These are phyloP conservation scores for Neurospora sp. DNA, from an alignment of 495 filamentous ascomycete genomes.

Conservation along the genomic window DNA sequence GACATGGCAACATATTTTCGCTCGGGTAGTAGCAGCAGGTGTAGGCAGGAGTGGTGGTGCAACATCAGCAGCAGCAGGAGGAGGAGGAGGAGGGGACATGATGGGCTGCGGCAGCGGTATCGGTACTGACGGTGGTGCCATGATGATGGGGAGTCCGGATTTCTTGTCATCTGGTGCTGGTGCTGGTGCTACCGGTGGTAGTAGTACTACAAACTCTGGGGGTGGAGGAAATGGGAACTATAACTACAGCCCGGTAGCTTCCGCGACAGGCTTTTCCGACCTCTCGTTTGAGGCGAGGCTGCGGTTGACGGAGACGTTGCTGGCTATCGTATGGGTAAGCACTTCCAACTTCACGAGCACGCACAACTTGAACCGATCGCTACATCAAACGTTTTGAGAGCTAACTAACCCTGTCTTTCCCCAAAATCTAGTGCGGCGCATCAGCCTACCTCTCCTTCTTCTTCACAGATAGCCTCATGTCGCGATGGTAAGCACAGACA, in stretches of 20 bases:
- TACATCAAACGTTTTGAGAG: background rate
- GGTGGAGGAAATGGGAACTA: background rate
- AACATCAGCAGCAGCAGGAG: constrained; percentile 34
- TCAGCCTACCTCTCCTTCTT: constrained; percentile 82
- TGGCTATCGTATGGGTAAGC: constrained; percentile 79
- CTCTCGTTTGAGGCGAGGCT: constrained; percentile 27
- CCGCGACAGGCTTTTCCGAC: constrained; percentile 7
- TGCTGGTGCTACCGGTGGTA: background rate
- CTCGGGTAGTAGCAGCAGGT: constrained; percentile 26
- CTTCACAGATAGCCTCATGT: constrained; percentile 90
- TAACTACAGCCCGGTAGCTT: background rate
- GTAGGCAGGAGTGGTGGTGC: constrained; percentile 13
- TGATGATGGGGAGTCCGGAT: background rate
- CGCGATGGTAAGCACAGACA: constrained; percentile 52
- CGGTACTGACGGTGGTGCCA: background rate
- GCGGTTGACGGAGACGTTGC: constrained; percentile 63
- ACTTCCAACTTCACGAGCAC: background rate
- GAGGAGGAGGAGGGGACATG: constrained; percentile 34
- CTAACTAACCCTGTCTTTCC: background rate
- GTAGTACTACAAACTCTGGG: background rate
- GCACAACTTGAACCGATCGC: background rate
- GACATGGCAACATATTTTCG: background rate
- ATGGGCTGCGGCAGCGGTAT: background rate
- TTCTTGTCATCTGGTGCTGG: background rate
- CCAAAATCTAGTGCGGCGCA: constrained; percentile 54